Conservation (phyloP, 202 grass and related monocot species). For the Schoenoplectus triqueter region DNA sequence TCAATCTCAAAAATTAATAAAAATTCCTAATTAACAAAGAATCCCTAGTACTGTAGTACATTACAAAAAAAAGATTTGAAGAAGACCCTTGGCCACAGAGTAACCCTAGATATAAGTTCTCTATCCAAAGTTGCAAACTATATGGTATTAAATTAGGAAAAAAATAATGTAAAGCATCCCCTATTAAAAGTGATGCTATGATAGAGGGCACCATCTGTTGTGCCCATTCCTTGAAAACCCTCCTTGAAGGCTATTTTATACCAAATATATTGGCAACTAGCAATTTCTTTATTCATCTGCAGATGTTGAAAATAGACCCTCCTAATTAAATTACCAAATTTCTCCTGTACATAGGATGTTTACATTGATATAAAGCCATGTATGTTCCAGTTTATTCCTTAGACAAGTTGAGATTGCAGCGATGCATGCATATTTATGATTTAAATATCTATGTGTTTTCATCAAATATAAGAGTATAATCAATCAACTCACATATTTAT, state of each 20-base stretch:
- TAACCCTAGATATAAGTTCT: conserved; percentile 14
- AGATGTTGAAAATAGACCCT: not conserved
- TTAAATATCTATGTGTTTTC: too few species aligned
- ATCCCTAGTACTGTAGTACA: not conserved
- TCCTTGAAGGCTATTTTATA: conserved; percentile 16
- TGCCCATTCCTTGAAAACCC: conserved; percentile 29
- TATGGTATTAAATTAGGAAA: not conserved
- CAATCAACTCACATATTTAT: too few species aligned
- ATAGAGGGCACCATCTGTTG: not conserved
- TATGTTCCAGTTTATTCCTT: too few species aligned
- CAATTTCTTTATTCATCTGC: conserved; percentile 9
- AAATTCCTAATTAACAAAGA: not conserved
- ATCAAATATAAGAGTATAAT: too few species aligned
- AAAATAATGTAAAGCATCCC: not conserved
- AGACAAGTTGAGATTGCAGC: too few species aligned
- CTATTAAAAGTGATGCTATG: conserved; percentile 14
- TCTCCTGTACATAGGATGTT: too few species aligned
- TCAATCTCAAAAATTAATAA: not conserved
- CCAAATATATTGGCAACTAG: conserved; percentile 17
- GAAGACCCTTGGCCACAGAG: not conserved
- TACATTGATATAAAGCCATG: too few species aligned
- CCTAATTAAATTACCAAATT: not conserved
- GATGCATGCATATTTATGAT: too few species aligned
- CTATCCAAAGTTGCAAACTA: conserved; percentile 13
- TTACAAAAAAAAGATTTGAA: not conserved